phyloP scores from a whole-genome alignment of 2,329 filamentous ascomycete genomes.

The Stenocarpella maydis region DNA sequence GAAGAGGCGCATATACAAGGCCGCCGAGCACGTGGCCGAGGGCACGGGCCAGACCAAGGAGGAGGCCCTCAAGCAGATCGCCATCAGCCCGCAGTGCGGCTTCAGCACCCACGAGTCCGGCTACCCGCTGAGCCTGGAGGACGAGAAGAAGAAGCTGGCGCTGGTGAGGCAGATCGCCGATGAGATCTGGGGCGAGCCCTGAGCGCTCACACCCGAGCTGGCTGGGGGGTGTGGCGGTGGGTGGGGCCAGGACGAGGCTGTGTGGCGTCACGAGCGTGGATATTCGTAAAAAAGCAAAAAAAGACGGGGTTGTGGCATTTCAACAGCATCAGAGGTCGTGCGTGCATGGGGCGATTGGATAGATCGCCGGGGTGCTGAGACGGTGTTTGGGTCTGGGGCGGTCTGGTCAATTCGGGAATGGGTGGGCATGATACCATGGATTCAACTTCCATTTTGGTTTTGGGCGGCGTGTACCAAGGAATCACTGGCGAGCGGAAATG shows the following conservation, averaged over 20 bases:
- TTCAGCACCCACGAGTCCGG: conserved; percentile 79
- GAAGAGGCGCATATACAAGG: conserved; percentile 65
- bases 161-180: conserved; percentile 77
- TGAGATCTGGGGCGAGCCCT: conserved; percentile 70
- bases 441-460: conserved; percentile 35
- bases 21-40: conserved; percentile 74
- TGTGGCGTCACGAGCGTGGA: background rate
- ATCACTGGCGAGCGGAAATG: background rate
- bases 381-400: conserved; percentile 11
- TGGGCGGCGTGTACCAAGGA: background rate
- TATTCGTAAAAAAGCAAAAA: background rate
- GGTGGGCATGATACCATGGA: conserved; percentile 32
- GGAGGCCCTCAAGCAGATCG: conserved; percentile 73
- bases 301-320: conserved; percentile 29
- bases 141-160: conserved; percentile 77
- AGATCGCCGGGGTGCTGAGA: conserved; percentile 18
- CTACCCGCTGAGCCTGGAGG: conserved; percentile 72
- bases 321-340: conserved; percentile 35
- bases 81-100: conserved; percentile 76
- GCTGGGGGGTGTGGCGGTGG: background rate
- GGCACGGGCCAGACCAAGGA: conserved; percentile 70
- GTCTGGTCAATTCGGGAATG: background rate
- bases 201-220: conserved; percentile 48
- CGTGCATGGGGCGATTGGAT: conserved; percentile 15
- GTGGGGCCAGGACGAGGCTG: background rate